phyloP scores from a whole-genome alignment of 495 filamentous ascomycete species.

The Letharia columbiana region DNA sequence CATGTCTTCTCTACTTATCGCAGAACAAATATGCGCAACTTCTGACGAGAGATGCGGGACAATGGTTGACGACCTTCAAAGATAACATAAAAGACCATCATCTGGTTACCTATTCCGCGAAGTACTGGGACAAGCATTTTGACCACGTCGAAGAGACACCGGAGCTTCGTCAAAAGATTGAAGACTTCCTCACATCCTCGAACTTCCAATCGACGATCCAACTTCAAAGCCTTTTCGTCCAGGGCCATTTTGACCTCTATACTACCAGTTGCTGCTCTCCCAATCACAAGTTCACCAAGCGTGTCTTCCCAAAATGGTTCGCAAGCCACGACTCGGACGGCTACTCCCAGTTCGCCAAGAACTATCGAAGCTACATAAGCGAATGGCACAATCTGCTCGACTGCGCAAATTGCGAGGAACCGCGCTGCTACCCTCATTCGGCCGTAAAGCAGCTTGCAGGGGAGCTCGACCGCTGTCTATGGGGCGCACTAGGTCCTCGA shows the following conservation, averaged over 20 bases:
- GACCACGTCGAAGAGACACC: conserved; percentile 11
- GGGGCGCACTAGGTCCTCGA: conserved; percentile 16
- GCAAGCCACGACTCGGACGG: background rate
- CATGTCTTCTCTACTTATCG: conserved; percentile 8
- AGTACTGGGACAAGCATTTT: conserved; percentile 23
- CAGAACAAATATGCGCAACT: conserved; percentile 1
- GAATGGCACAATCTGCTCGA: conserved; percentile 1
- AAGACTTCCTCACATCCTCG: conserved; percentile 12
- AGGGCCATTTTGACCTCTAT: conserved; percentile 3
- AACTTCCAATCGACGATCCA: conserved; percentile 19
- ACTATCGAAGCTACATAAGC: conserved; percentile 8
- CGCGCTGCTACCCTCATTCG: background rate
- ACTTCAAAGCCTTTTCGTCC: conserved; percentile 18
- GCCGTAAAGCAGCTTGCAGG: background rate
- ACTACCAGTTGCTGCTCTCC: background rate
- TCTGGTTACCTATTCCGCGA: conserved; percentile 19
- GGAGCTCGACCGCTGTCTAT: conserved; percentile 21
- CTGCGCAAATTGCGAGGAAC: background rate
- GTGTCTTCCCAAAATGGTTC: background rate
- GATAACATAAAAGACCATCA: conserved; percentile 16
- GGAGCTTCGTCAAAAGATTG: conserved; percentile 12
- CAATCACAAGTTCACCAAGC: background rate
- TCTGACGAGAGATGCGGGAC: background rate
- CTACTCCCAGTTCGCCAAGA: background rate
- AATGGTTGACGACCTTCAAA: background rate